phyloP scores from a whole-genome alignment of 371 early-diverging fungal genomes.

The Mucor lusitanicus region DNA sequence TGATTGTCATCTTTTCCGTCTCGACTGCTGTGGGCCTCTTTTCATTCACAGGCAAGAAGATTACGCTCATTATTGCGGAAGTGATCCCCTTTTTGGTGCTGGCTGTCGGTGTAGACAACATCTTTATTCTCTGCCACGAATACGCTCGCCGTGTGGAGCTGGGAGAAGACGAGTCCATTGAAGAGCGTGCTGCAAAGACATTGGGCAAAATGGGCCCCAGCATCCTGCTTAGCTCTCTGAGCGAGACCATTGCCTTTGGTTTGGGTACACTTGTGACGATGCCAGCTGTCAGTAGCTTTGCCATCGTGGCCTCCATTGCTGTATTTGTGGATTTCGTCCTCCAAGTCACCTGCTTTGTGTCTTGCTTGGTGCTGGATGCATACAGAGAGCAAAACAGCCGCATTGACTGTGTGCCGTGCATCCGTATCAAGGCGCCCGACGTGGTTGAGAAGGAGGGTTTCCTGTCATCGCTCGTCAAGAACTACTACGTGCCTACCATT shows the following conservation, averaged over 20 bases:
- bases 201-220: conserved; percentile 73
- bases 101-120: conserved; percentile 84
- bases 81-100: conserved; percentile 81
- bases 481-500: conserved; percentile 63
- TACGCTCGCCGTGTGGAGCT: conserved; percentile 53
- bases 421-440: conserved; percentile 57
- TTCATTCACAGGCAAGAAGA: conserved; percentile 65
- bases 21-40: conserved; percentile 71
- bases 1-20: conserved; percentile 74
- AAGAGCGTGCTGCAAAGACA: conserved; percentile 63
- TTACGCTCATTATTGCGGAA: conserved; percentile 78
- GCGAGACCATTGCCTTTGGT: conserved; percentile 76
- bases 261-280: conserved; percentile 72
- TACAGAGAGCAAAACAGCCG: conserved; percentile 59
- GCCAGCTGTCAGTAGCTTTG: conserved; percentile 81
- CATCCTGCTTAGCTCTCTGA: conserved; percentile 65
- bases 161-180: conserved; percentile 34
- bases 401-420: conserved; percentile 68
- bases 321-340: conserved; percentile 74
- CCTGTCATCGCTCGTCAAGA: conserved; percentile 48
- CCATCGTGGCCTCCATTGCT: conserved; percentile 73
- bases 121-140: conserved; percentile 75
- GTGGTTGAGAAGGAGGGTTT: conserved; percentile 56
- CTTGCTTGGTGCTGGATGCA: conserved; percentile 71
- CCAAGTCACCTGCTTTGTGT: conserved; percentile 73